Evolutionary conservation across 179 eudicot species (phyloP).

Genomic region (Dionaea muscipula): DNA sequence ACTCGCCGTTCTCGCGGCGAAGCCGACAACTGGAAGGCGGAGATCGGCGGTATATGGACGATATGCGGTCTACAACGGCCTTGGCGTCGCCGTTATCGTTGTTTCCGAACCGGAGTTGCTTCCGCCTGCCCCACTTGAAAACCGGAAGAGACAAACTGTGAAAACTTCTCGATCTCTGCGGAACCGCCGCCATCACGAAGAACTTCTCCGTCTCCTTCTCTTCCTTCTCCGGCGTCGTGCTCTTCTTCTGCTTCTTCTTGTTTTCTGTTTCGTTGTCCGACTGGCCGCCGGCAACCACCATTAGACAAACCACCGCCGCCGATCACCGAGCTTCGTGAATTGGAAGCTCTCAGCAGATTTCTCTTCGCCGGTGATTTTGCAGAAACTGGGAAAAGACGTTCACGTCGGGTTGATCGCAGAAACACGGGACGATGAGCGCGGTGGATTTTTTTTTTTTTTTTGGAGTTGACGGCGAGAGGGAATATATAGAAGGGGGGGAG

Average conservation of each 20-base stretch:
- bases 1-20: constrained; percentile 1
- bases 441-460: no score
- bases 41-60: constrained; percentile 8
- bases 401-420: no score
- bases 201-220: constrained; percentile 5
- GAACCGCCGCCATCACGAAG: constrained; percentile 18
- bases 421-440: no score
- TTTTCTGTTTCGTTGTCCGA: background rate
- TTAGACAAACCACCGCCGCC: background rate
- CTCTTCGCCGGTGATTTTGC: no score
- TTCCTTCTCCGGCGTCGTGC: constrained; percentile 1
- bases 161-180: constrained; percentile 38
- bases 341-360: no score
- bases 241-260: background rate
- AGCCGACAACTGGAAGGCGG: constrained; percentile 10
- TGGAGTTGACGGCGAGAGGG: no score
- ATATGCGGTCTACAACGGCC: constrained; percentile 14
- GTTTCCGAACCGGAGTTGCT: constrained; percentile 45
- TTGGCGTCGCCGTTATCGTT: constrained; percentile 9
- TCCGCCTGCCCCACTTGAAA: constrained; percentile 53
- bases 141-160: constrained; percentile 49
- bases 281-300: background rate
- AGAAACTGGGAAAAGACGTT: no score
- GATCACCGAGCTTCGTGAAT: no score
- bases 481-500: no score